Evolutionary conservation across 1,284 basidiomycete genomes (phyloP).

Genomic region (Cryptococcus sp.): DNA sequence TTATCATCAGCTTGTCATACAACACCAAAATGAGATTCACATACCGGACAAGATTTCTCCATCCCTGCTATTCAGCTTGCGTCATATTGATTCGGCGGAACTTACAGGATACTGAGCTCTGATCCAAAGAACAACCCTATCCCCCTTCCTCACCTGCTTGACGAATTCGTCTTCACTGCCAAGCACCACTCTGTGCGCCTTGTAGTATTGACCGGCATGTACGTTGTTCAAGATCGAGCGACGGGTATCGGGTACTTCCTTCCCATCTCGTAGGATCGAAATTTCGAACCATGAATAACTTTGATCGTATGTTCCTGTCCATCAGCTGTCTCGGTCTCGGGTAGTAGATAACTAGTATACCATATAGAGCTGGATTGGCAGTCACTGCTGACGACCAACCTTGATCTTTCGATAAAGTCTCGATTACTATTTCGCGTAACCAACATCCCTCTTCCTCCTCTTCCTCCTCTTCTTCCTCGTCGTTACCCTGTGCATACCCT

Average conservation of each 20-base stretch:
- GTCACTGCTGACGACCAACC: conserved; percentile 26
- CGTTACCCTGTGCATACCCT: background rate
- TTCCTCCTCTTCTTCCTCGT: conserved; percentile 1
- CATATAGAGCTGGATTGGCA: background rate
- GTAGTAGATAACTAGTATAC: background rate
- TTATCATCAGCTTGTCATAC: background rate
- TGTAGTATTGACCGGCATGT: conserved; percentile 40
- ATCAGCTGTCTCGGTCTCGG: background rate
- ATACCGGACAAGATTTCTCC: conserved; percentile 30
- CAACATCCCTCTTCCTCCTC: conserved; percentile 9
- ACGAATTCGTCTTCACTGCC: conserved; percentile 21
- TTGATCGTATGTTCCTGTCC: conserved; percentile 32
- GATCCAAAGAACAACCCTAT: conserved; percentile 38
- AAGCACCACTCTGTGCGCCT: conserved; percentile 25
- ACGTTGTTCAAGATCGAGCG: conserved; percentile 34
- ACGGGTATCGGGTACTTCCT: conserved; percentile 28
- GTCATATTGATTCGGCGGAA: background rate
- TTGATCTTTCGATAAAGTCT: conserved; percentile 38
- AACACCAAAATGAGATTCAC: background rate
- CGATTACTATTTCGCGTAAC: conserved; percentile 25
- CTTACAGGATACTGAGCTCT: conserved; percentile 37
- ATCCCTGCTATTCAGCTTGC: conserved; percentile 19
- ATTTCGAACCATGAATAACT: conserved; percentile 43
- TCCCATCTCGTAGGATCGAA: conserved; percentile 27
- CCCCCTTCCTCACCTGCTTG: conserved; percentile 23